Conservation (phyloP, 805 yeast species). For the Starmerella bombicola region DNA sequence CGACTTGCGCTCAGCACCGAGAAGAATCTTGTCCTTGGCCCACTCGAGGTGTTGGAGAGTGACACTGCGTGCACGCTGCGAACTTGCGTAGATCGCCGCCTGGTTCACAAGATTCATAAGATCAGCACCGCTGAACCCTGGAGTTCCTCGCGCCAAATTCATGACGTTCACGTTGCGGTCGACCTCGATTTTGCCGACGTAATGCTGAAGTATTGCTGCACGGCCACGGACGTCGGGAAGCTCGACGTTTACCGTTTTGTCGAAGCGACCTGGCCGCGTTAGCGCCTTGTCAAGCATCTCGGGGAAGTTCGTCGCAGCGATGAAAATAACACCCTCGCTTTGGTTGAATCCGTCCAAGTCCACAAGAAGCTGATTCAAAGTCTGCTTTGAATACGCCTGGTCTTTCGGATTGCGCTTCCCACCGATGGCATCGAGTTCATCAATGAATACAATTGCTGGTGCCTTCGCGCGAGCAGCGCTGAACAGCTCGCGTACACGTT, state of each 20-base stretch:
- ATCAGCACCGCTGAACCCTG: conserved; percentile 98
- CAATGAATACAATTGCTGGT: conserved; percentile 94
- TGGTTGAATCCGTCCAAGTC: conserved; percentile 90
- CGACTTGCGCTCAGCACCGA: conserved; percentile 96
- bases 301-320: conserved; percentile 98
- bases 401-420: conserved; percentile 95
- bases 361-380: conserved; percentile 86
- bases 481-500: conserved; percentile 88
- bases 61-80: conserved; percentile 77
- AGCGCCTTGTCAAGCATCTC: conserved; percentile 92
- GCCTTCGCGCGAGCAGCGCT: conserved; percentile 87
- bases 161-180: conserved; percentile 78
- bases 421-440: conserved; percentile 97
- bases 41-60: conserved; percentile 89
- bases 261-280: conserved; percentile 97
- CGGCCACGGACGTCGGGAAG: conserved; percentile 98
- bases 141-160: conserved; percentile 89
- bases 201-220: conserved; percentile 79
- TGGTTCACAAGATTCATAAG: conserved; percentile 90
- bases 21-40: conserved; percentile 96
- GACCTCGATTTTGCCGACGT: conserved; percentile 79
- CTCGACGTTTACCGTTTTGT: conserved; percentile 87
- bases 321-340: conserved; percentile 82
- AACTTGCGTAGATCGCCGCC: conserved; percentile 96
- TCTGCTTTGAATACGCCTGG: conserved; percentile 96